Base-by-base conservation (phyloP, 2,329 filamentous ascomycete genomes). In the Dactylellina cionopaga region DNA sequence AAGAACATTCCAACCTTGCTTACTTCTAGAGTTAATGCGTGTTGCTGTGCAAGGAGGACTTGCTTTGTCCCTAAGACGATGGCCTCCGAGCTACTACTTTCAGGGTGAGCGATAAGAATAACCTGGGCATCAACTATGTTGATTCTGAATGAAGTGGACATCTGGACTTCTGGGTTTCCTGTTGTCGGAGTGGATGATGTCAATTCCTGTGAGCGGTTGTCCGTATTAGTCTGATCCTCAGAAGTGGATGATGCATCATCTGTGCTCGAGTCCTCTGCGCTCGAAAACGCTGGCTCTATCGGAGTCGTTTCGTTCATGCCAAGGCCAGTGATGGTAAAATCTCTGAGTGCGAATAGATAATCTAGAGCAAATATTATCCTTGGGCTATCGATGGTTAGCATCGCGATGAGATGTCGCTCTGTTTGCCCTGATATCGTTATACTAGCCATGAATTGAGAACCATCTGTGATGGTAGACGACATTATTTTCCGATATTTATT, bases 401-500 rank as follows among this genome's bases (percentile, higher is more conserved):
- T 90, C 1, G 92, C 92, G 77, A 98, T 96, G 63, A 98, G 81
- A 79, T 89, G 91, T 70, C 88, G 88, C 39, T 96, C 90, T 31
- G 88, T 83, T 2, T 92, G 92, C 13, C 92, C 91, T 0, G 93
- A 92, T 81, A 99, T 96, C 0, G 93, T 96, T 2, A 99, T 83
- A 79, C 91, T 97, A 15, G 95, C 95, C 95, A 99, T 99, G 78
- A 99, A 93, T 77, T 99, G 96, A 80, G 98, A 93, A 46, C 95
- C 92, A 63, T 93, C 90, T 76, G 92, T 94, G 80, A 97, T 98
- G 78, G 93, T 92, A 62, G 96, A 89, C 1, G 93, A 93, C 95
- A 99, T 98, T 81, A 99, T 97, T 80, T 94, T 96, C 54, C 92
- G 88, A 84, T 96, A 99, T 79, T 96, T 97, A 83, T 97, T 99